These are phyloP conservation scores for Nosema granulosis DNA, from an alignment of 371 early-diverging fungal species.

Conservation along the genomic window DNA sequence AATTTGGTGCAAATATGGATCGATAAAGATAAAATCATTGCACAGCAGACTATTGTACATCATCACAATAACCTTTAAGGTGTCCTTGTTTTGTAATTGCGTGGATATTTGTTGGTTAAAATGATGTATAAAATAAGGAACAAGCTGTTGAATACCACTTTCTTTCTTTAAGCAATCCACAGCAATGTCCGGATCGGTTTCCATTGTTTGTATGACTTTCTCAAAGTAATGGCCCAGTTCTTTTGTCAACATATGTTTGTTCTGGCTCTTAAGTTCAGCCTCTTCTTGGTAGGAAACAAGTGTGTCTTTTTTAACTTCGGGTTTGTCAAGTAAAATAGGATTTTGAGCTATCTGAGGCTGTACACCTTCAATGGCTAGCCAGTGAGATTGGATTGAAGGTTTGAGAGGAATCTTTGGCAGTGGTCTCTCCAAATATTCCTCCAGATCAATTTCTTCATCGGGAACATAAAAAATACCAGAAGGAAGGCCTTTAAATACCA, in stretches of 20 bases:
- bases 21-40: conserved; percentile 84
- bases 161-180: conserved; percentile 77
- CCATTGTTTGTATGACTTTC: conserved; percentile 77
- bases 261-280: conserved; percentile 66
- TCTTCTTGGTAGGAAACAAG: conserved; percentile 69
- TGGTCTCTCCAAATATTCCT: conserved; percentile 77
- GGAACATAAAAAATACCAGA: conserved; percentile 79
- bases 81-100: conserved; percentile 63
- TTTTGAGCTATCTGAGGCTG: conserved; percentile 97
- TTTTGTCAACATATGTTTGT: conserved; percentile 77
- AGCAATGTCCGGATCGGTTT: conserved; percentile 74
- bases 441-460: conserved; percentile 91
- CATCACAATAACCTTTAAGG: conserved; percentile 71
- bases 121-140: conserved; percentile 93
- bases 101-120: conserved; percentile 74
- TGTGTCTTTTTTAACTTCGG: conserved; percentile 69
- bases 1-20: conserved; percentile 96
- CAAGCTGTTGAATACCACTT: conserved; percentile 88
- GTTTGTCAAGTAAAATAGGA: conserved; percentile 75
- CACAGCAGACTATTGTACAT: conserved; percentile 76
- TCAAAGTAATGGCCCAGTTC: conserved; percentile 93
- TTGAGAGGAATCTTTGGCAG: conserved; percentile 81
- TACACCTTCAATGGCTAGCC: conserved; percentile 96
- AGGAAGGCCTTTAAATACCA: conserved; percentile 69
- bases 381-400: conserved; percentile 72